phyloP scores from a whole-genome alignment of 106 monocot genomes.

The Iris macrosiphon region DNA sequence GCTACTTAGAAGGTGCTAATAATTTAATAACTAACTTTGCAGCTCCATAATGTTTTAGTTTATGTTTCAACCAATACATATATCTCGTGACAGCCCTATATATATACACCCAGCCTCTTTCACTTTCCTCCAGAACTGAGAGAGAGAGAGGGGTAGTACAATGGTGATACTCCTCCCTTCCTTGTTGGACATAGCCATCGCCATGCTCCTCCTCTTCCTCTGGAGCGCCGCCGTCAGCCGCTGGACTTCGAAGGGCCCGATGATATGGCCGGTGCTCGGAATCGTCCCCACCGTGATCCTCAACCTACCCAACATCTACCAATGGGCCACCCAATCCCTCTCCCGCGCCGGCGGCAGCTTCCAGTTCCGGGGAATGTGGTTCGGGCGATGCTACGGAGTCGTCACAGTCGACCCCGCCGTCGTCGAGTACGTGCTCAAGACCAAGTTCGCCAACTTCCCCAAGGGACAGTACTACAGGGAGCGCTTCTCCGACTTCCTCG shows the following conservation, averaged over 20 bases:
- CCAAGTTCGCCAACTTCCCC: conserved; percentile 78
- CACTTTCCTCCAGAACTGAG: too few species aligned
- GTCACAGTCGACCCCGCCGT: conserved; percentile 52
- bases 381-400: conserved; percentile 44
- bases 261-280: conserved; percentile 81
- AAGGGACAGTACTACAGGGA: conserved; percentile 79
- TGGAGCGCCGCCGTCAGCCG: conserved; percentile 25
- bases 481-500: conserved; percentile 73
- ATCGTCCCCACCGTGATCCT: conserved; percentile 43
- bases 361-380: conserved; percentile 60
- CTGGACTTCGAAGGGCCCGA: conserved; percentile 41
- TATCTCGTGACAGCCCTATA: too few species aligned
- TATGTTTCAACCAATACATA: too few species aligned
- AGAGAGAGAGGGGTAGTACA: too few species aligned
- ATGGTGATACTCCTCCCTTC: background rate
- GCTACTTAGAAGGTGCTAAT: too few species aligned
- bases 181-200: conserved; percentile 26
- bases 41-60: too few species aligned
- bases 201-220: conserved; percentile 28
- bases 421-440: conserved; percentile 83
- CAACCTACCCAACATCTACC: conserved; percentile 44
- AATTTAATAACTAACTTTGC: too few species aligned
- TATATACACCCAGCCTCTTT: too few species aligned
- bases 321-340: conserved; percentile 53
- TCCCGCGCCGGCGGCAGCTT: conserved; percentile 53